These are phyloP conservation scores for Mimosa pudica DNA, from an alignment of 306 rosid species.

Conservation along the genomic window DNA sequence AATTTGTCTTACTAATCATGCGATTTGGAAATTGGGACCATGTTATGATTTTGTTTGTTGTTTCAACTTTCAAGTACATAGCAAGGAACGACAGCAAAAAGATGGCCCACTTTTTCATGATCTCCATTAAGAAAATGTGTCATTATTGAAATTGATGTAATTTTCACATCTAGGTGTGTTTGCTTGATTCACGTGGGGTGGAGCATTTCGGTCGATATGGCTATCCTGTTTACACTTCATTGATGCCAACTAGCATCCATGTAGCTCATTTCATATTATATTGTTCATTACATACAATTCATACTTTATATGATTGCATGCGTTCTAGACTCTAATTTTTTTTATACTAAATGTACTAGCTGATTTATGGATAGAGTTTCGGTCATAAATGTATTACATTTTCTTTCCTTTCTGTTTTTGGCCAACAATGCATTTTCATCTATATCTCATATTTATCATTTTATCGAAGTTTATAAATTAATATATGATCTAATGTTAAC, in stretches of 20 bases:
- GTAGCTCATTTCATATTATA: neutral
- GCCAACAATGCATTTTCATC: too few species aligned
- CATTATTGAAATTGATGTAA: neutral
- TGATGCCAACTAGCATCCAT: neutral
- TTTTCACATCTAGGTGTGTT: neutral
- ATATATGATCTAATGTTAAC: too few species aligned
- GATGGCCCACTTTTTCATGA: neutral
- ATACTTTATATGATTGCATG: neutral
- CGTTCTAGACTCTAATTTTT: neutral
- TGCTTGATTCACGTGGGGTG: neutral
- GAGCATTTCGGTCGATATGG: neutral
- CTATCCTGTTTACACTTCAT: neutral
- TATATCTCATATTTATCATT: too few species aligned
- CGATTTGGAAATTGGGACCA: neutral
- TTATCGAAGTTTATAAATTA: too few species aligned
- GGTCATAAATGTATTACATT: too few species aligned
- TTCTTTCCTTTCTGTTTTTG: too few species aligned
- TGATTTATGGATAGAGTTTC: too few species aligned
- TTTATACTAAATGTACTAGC: too few species aligned
- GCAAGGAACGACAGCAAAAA: neutral
- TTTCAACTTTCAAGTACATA: neutral
- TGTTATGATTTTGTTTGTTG: neutral
- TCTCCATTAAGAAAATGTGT: neutral
- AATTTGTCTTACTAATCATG: neutral
- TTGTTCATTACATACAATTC: neutral